Evolutionary conservation across 345 rosid genomes (phyloP).

Genomic region (Salix viminalis): DNA sequence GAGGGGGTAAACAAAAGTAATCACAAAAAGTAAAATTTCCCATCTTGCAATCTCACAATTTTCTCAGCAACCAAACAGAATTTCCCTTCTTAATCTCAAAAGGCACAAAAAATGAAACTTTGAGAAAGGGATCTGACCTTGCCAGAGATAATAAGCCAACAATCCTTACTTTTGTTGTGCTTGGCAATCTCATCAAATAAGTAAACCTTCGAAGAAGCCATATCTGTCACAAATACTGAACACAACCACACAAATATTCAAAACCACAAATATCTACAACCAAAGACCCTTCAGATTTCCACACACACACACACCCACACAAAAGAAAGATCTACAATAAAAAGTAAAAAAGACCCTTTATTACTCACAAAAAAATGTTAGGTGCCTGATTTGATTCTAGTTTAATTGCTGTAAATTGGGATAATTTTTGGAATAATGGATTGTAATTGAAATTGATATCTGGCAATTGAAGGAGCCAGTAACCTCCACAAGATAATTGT

Average conservation of each 20-base stretch:
- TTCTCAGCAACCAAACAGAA: conserved; percentile 9
- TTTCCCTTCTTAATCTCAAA: background rate
- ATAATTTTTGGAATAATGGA: too few relatives aligned
- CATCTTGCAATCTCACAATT: background rate
- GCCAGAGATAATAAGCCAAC: conserved; percentile 84
- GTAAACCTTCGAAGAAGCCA: conserved; percentile 66
- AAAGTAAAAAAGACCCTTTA: background rate
- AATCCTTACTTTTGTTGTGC: conserved; percentile 84
- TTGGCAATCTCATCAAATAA: conserved; percentile 62
- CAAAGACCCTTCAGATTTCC: background rate
- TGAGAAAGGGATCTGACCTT: conserved; percentile 58
- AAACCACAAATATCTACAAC: background rate
- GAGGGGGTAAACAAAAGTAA: background rate
- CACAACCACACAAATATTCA: conserved; percentile 14
- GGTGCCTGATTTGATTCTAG: too few relatives aligned
- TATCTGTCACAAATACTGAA: conserved; percentile 27
- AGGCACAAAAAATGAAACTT: background rate
- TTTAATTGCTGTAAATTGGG: too few relatives aligned
- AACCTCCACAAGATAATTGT: too few relatives aligned
- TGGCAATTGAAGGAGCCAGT: too few relatives aligned
- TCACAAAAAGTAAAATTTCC: background rate
- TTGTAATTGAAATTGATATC: too few relatives aligned
- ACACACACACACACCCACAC: background rate
- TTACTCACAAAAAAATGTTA: background rate
- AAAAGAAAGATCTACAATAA: background rate